Percentiles rank a stretch among this genome's conserved stretches.
Conservation (phyloP, 495 filamentous ascomycete genomes). For the Viridothelium virens region DNA sequence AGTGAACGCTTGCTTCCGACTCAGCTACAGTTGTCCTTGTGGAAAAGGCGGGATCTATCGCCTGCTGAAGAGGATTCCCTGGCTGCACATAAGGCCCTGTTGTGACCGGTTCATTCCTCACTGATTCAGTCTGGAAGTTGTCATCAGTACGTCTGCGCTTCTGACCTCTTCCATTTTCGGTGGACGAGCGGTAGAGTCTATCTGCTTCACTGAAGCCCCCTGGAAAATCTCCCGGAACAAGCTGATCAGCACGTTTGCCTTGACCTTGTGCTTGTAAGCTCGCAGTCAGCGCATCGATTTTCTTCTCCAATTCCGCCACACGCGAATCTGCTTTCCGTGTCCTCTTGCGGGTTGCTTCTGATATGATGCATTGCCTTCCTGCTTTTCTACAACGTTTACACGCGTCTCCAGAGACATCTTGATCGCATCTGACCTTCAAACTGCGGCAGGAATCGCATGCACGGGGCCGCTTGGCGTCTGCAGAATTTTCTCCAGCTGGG, state of each 20-base stretch:
- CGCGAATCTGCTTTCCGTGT: conserved; percentile 91
- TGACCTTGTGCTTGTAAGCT: conserved; percentile 46
- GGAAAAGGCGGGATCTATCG: not conserved
- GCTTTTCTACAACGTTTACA: conserved; percentile 88
- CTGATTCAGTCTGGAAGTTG: not conserved
- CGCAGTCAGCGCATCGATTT: conserved; percentile 82
- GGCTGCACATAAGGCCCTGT: not conserved
- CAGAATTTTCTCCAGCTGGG: conserved; percentile 27
- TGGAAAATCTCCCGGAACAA: not conserved
- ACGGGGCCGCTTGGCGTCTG: conserved; percentile 60
- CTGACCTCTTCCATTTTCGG: not conserved
- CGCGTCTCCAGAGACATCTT: conserved; percentile 56
- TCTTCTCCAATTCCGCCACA: conserved; percentile 88
- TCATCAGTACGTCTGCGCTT: conserved; percentile 20
- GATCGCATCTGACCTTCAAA: conserved; percentile 85
- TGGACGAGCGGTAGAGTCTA: not conserved
- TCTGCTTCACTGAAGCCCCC: not conserved
- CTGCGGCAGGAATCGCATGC: conserved; percentile 88
- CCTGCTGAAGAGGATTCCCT: not conserved
- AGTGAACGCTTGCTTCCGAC: not conserved
- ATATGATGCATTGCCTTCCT: conserved; percentile 68
- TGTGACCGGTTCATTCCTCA: not conserved
- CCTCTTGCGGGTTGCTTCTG: conserved; percentile 72
- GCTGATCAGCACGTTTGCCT: not conserved
- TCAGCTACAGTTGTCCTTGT: not conserved